Base-by-base conservation (phyloP, 2,329 filamentous ascomycete species). In the Phialophora verrucosa region DNA sequence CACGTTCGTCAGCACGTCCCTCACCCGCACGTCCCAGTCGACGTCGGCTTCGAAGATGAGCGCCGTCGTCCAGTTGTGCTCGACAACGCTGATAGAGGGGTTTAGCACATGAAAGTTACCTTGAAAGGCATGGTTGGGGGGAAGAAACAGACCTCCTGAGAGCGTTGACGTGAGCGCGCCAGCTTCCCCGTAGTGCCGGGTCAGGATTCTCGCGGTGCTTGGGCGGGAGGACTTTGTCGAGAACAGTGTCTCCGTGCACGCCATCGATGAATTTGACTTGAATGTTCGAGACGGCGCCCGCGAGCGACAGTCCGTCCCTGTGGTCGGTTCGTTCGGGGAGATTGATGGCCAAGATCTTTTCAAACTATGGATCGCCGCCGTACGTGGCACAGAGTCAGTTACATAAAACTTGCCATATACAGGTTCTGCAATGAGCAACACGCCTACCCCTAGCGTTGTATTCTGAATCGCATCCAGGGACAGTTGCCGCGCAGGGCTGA, bases 11-110 rank as follows among this genome's bases (percentile, higher is more conserved):
- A 51, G 12, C 20, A 51, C 49, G 20, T 51, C 25, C 25, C 49
- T 51, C 49, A 51, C 49, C 25, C 75, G 71, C 54, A 81, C 74
- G 67, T 81, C 79, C 80, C 80, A 82, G 69, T 82, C 80, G 59
- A 80, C 75, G 71, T 82, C 79, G 59, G 81, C 79, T 69, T 82
- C 79, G 69, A 82, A 73, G n/a, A 82, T 79, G 20, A 82, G 61
- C 4, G 79, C 80, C 4, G 77, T 78, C 12, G 49, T 51, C 49
- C 49, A 51, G 49, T 51, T 51, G 8, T 51, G 20, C 49, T 51
- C 49, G 25, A 51, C 49, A 14, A 51, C 49, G 49, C 49, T 51
- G 38, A 20, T 25, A 12, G 20, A 51, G 23, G 23, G 7, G 1
- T 11, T 51, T 17, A 51, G 49, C 49, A 25, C 20, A 27, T 11